Evolutionary conservation across 306 rosid species (phyloP).

Genomic region (Albizia julibrissin): DNA sequence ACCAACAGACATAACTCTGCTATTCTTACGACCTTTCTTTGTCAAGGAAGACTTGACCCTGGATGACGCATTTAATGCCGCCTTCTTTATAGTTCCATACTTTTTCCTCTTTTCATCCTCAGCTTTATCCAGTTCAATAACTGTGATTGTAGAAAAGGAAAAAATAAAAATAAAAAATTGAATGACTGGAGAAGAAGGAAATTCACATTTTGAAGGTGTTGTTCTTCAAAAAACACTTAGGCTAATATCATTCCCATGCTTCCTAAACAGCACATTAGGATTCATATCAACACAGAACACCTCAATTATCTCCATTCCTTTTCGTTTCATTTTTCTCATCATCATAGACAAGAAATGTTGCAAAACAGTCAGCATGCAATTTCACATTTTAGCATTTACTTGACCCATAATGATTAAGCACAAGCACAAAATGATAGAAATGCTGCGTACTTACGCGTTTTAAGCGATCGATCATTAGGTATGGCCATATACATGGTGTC

Average conservation of each 20-base stretch:
- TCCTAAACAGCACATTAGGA: neutral
- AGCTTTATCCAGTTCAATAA: conserved; percentile 47
- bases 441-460: conserved; percentile 40
- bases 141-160: conserved; percentile 32
- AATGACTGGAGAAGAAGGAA: neutral
- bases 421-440: neutral
- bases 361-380: conserved; percentile 2
- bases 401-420: neutral
- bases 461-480: conserved; percentile 45
- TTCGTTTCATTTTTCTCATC: conserved; percentile 2
- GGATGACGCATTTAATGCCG: conserved; percentile 82
- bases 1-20: conserved; percentile 70
- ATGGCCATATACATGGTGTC: conserved; percentile 61
- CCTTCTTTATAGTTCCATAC: conserved; percentile 72
- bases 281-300: neutral
- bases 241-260: neutral
- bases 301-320: neutral
- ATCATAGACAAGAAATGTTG: neutral
- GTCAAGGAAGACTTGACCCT: conserved; percentile 69
- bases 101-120: conserved; percentile 86
- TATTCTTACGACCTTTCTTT: conserved; percentile 72
- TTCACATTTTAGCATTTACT: conserved; percentile 8
- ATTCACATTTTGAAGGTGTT: neutral
- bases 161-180: neutral
- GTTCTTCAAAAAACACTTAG: neutral